phyloP scores from a whole-genome alignment of 768 basidiomycete genomes.

The Candolleomyces eurysporus region DNA sequence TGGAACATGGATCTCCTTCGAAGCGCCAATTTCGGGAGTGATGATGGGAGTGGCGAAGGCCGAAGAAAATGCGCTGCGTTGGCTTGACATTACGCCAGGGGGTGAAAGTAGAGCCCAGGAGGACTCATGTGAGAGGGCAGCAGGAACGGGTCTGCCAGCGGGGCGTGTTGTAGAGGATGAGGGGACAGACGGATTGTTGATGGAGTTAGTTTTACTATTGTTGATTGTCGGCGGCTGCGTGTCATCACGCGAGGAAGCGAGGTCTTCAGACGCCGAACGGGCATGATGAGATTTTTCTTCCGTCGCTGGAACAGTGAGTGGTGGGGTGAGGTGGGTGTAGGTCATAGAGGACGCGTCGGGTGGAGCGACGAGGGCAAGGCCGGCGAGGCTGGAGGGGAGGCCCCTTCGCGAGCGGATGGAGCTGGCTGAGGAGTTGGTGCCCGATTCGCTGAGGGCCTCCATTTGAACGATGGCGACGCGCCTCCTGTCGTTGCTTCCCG shows the following conservation, averaged over 20 bases:
- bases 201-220: not conserved
- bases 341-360: slow-evolving; percentile 60
- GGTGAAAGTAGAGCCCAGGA: slow-evolving; percentile 7
- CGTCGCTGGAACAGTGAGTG: slow-evolving; percentile 44
- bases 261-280: not conserved
- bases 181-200: not conserved
- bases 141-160: not conserved
- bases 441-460: slow-evolving; percentile 38
- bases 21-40: slow-evolving; percentile 63
- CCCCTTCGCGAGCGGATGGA: slow-evolving; percentile 40
- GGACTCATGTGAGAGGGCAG: not conserved
- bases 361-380: slow-evolving; percentile 69
- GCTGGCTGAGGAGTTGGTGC: slow-evolving; percentile 23
- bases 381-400: slow-evolving; percentile 38
- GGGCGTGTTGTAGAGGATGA: not conserved
- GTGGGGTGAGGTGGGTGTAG: slow-evolving; percentile 54
- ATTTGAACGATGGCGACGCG: slow-evolving; percentile 67
- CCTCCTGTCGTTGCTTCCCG: slow-evolving; percentile 62
- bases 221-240: not conserved
- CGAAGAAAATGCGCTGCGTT: slow-evolving; percentile 13
- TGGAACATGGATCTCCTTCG: slow-evolving; percentile 55
- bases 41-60: slow-evolving; percentile 29
- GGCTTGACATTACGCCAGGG: slow-evolving; percentile 6
- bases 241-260: not conserved
- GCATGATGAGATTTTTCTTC: slow-evolving; percentile 9